Evolutionary conservation across 441 rosid genomes (phyloP).

Genomic region (Metrosideros polymorpha): DNA sequence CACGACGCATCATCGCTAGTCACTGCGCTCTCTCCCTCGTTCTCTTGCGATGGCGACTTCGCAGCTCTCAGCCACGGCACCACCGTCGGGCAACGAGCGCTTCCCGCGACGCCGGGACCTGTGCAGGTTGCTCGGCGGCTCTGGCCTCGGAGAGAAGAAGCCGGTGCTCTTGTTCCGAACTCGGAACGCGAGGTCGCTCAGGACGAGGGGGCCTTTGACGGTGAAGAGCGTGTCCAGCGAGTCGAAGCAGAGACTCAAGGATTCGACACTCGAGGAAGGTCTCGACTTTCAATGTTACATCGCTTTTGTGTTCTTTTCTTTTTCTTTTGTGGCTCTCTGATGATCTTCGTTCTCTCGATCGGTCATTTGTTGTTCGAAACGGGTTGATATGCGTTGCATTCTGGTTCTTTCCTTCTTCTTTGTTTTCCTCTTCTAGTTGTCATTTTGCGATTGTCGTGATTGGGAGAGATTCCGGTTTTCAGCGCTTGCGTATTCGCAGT

Average conservation of each 20-base stretch:
- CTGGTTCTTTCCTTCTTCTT: not conserved
- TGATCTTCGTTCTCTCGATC: not conserved
- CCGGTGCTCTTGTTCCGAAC: constrained; percentile 13
- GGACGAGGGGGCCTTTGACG: constrained; percentile 8
- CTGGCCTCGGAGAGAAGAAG: not conserved
- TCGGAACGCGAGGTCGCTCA: constrained; percentile 3
- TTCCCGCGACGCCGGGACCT: not conserved
- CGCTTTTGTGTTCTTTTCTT: not conserved
- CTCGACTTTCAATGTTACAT: not conserved
- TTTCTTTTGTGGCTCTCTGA: not conserved
- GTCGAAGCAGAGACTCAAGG: constrained; percentile 18
- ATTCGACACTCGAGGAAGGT: constrained; percentile 19
- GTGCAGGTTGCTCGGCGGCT: constrained; percentile 14
- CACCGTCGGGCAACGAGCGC: not conserved
- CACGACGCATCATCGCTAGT: not conserved
- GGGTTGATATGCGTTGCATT: not conserved
- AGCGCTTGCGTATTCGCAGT: not conserved
- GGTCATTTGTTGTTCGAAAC: not conserved
- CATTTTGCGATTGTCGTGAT: not conserved
- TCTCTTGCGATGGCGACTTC: not conserved
- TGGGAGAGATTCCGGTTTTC: not conserved
- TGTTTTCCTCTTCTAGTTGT: not conserved
- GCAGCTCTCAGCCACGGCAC: not conserved
- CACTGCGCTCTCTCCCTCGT: not conserved
- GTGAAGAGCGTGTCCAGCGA: constrained; percentile 26